These are phyloP conservation scores for Diaporthe sp. DNA, from an alignment of 2,329 filamentous ascomycete species.

Conservation along the genomic window DNA sequence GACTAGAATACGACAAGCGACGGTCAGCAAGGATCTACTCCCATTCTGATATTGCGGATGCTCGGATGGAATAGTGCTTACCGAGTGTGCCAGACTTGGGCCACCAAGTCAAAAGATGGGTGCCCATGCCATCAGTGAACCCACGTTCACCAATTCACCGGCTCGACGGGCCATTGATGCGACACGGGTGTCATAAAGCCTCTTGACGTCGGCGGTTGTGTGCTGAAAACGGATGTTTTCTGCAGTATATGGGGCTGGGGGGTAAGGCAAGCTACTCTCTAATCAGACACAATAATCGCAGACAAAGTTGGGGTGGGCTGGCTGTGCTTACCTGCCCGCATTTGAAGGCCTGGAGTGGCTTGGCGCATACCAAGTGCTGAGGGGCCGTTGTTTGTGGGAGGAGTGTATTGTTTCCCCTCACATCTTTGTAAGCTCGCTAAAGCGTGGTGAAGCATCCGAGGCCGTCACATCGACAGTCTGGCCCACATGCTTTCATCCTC, in stretches of 20 bases:
- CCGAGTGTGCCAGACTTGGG: not conserved
- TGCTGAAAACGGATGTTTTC: not conserved
- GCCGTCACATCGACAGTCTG: conserved; percentile 37
- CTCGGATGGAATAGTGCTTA: conserved; percentile 17
- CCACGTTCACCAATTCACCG: not conserved
- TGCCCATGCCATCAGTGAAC: not conserved
- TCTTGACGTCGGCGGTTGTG: not conserved
- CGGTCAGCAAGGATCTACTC: conserved; percentile 17
- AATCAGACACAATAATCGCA: not conserved
- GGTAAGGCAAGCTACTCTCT: not conserved
- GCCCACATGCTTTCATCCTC: conserved; percentile 41
- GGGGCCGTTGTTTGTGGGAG: not conserved
- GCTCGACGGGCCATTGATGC: not conserved
- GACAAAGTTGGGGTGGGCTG: not conserved
- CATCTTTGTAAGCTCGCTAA: not conserved
- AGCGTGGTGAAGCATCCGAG: not conserved
- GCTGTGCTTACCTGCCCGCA: conserved; percentile 29
- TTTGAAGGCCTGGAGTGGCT: not conserved
- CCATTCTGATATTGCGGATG: not conserved
- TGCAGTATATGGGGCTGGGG: not conserved
- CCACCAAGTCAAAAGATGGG: not conserved
- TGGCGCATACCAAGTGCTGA: conserved; percentile 31
- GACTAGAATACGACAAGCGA: conserved; percentile 1
- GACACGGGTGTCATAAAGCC: not conserved
- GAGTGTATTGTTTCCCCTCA: conserved; percentile 13